Evolutionary conservation across 2,329 filamentous ascomycete genomes (phyloP).

Genomic region (Cordyceps sp.): DNA sequence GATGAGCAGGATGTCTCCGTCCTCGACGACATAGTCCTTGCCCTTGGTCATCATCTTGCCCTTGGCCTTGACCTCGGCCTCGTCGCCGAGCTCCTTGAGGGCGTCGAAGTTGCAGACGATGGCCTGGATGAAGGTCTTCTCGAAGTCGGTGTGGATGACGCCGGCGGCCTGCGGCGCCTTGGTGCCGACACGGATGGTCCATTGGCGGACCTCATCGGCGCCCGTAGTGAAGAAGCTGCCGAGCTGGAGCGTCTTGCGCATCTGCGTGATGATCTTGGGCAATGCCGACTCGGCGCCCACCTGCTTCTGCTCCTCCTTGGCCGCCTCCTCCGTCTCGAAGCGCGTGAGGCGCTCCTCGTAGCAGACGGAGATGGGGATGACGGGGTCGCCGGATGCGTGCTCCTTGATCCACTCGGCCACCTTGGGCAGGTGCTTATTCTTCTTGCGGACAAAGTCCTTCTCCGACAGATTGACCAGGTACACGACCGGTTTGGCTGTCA

Average conservation of each 20-base stretch:
- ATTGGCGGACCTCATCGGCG: conserved; percentile 90
- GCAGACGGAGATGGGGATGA: conserved; percentile 82
- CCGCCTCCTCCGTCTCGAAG: conserved; percentile 63
- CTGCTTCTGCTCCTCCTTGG: conserved; percentile 73
- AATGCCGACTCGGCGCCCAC: conserved; percentile 75
- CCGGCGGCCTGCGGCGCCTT: conserved; percentile 97
- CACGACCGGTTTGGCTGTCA: conserved; percentile 93
- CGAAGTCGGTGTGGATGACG: conserved; percentile 96
- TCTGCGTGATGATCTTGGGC: conserved; percentile 80
- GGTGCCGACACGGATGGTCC: conserved; percentile 89
- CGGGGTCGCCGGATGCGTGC: conserved; percentile 70
- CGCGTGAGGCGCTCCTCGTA: conserved; percentile 84
- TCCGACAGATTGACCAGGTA: conserved; percentile 96
- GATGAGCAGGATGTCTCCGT: conserved; percentile 72
- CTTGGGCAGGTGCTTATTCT: conserved; percentile 97
- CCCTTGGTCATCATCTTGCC: conserved; percentile 98
- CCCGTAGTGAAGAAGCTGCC: conserved; percentile 96
- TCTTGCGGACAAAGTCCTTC: conserved; percentile 93
- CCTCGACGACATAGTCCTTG: conserved; percentile 85
- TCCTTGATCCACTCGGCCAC: conserved; percentile 92
- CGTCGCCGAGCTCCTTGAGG: conserved; percentile 76
- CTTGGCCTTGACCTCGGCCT: conserved; percentile 76
- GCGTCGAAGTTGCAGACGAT: conserved; percentile 80
- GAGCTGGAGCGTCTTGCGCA: conserved; percentile 83
- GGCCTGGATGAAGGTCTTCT: conserved; percentile 98